Evolutionary conservation across 768 basidiomycete species (phyloP).

Genomic region (Nidularia sp.): DNA sequence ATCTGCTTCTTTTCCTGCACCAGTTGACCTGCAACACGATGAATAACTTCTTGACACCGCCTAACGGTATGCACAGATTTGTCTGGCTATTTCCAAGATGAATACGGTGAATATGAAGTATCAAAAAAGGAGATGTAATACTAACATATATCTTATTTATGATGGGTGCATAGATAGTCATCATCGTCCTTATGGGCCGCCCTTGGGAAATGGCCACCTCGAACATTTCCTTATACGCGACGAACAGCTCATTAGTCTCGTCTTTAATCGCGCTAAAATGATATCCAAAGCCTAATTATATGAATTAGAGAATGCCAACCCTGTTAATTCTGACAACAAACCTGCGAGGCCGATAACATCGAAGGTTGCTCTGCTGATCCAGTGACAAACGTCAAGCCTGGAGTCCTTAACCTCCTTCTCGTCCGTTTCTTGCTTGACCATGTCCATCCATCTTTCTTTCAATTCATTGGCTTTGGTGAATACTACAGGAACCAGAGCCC

Average conservation of each 20-base stretch:
- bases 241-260: conserved; percentile 73
- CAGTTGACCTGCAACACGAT: conserved; percentile 67
- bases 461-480: conserved; percentile 65
- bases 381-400: conserved; percentile 72
- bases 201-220: conserved; percentile 63
- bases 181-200: conserved; percentile 34
- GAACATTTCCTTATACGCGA: conserved; percentile 85
- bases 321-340: conserved; percentile 18
- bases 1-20: conserved; percentile 78
- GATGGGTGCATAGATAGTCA: conserved; percentile 58
- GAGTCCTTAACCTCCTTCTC: conserved; percentile 19
- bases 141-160: conserved; percentile 54
- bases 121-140: conserved; percentile 5
- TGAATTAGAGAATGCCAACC: not conserved
- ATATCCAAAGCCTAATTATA: conserved; percentile 71
- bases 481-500: conserved; percentile 66
- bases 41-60: conserved; percentile 59
- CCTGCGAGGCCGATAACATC: conserved; percentile 91
- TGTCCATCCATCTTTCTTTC: conserved; percentile 53
- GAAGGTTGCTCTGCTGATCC: conserved; percentile 81
- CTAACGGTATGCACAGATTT: conserved; percentile 41
- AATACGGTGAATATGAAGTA: not conserved
- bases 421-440: conserved; percentile 27
- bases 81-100: conserved; percentile 42
- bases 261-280: conserved; percentile 80